Conservation (phyloP, 106 monocot genomes). For the Iris macrosiphon region DNA sequence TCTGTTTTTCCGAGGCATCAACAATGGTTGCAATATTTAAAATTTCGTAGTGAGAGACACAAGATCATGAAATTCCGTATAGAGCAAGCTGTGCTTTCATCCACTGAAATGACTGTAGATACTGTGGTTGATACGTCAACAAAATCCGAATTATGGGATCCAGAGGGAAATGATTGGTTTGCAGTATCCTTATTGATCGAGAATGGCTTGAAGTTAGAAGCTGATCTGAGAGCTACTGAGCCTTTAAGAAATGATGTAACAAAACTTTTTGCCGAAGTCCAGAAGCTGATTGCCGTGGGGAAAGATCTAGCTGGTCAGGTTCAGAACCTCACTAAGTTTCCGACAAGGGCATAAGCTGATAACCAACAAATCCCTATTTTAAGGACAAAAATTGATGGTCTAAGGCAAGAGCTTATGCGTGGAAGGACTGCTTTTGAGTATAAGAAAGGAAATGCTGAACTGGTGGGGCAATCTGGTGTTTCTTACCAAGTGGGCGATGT, state of each 20-base stretch:
- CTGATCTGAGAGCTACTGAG: constrained; percentile 39
- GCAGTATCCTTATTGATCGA: no score
- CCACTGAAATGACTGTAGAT: no score
- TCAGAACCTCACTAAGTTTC: constrained; percentile 31
- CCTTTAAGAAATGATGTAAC: constrained; percentile 30
- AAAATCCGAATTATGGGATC: no score
- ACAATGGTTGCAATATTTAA: no score
- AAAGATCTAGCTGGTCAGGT: constrained; percentile 45
- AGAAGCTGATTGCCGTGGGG: constrained; percentile 29
- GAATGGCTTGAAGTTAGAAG: constrained; percentile 46
- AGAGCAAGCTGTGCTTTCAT: no score
- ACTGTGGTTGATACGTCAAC: no score
- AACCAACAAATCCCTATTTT: constrained; percentile 33
- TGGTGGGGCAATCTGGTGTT: constrained; percentile 40
- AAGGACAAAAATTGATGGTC: constrained; percentile 42
- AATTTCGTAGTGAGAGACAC: no score
- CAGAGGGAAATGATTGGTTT: no score
- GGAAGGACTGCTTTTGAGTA: constrained; percentile 53
- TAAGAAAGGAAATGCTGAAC: constrained; percentile 53
- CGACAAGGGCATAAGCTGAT: constrained; percentile 43
- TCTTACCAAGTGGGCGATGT: no score
- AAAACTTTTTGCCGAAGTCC: constrained; percentile 21
- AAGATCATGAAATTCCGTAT: no score
- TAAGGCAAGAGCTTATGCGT: constrained; percentile 50
- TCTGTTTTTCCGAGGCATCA: no score